Evolutionary conservation across 2,329 filamentous ascomycete species (phyloP).

Genomic region (Arthroderma uncinatum): DNA sequence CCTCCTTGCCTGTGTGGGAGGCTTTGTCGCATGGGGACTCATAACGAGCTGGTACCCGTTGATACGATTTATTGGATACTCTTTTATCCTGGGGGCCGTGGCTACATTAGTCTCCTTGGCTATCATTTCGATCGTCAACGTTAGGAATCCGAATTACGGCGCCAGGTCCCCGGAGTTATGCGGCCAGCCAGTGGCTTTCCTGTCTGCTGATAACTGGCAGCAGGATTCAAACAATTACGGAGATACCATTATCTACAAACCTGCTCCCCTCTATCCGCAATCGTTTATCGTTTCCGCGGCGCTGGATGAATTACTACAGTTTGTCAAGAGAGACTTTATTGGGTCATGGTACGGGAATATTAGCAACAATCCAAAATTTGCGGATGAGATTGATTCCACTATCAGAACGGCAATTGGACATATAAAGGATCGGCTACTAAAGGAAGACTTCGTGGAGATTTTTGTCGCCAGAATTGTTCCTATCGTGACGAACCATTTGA

Average conservation of each 20-base stretch:
- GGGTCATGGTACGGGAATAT: slow-evolving; percentile 81
- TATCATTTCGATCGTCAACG: slow-evolving; percentile 50
- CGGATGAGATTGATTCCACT: slow-evolving; percentile 73
- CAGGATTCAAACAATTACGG: slow-evolving; percentile 57
- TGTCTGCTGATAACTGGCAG: slow-evolving; percentile 54
- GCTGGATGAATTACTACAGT: slow-evolving; percentile 64
- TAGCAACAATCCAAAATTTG: slow-evolving; percentile 66
- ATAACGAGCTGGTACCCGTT: slow-evolving; percentile 70
- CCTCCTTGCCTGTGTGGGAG: slow-evolving; percentile 31
- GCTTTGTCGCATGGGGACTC: slow-evolving; percentile 75
- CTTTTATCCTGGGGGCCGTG: slow-evolving; percentile 61
- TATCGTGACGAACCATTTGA: slow-evolving; percentile 76
- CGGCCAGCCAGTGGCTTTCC: slow-evolving; percentile 43
- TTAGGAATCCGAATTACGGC: slow-evolving; percentile 34
- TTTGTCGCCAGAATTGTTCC: slow-evolving; percentile 74
- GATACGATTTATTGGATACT: slow-evolving; percentile 74
- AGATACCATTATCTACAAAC: slow-evolving; percentile 54
- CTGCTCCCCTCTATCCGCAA: slow-evolving; percentile 59
- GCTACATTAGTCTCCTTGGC: slow-evolving; percentile 44
- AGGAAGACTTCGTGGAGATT: slow-evolving; percentile 73
- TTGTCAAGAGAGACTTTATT: slow-evolving; percentile 74
- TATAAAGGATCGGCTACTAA: slow-evolving; percentile 59
- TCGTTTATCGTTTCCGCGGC: slow-evolving; percentile 68
- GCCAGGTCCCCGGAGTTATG: slow-evolving; percentile 28
- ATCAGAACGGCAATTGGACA: slow-evolving; percentile 62